A percentile compares a stretch with the other conserved stretches of the same genome.
Evolutionary conservation across 805 yeast species (phyloP).

Genomic region (Phaffomyces opuntiae): DNA sequence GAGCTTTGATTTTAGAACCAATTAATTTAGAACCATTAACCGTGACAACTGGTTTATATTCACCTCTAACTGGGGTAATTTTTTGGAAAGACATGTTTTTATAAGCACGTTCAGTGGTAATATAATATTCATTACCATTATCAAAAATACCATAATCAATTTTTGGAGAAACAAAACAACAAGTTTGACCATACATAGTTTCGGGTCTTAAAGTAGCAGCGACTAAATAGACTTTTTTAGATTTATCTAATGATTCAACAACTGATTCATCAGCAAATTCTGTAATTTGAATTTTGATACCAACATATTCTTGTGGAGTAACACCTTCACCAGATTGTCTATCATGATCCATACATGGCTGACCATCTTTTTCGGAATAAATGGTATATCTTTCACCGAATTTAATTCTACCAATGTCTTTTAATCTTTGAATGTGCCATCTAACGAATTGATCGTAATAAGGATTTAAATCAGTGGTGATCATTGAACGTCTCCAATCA

Average conservation of each 20-base stretch:
- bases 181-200: slow-evolving; percentile 98
- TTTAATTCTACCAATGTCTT: slow-evolving; percentile 83
- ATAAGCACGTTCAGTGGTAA: slow-evolving; percentile 92
- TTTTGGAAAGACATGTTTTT: slow-evolving; percentile 96
- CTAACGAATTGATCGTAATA: slow-evolving; percentile 91
- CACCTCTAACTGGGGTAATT: slow-evolving; percentile 83
- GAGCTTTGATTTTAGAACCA: slow-evolving; percentile 85
- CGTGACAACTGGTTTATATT: slow-evolving; percentile 48
- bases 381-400: slow-evolving; percentile 98
- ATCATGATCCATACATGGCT: slow-evolving; percentile 99
- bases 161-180: slow-evolving; percentile 96
- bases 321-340: slow-evolving; percentile 97
- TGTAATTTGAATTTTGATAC: slow-evolving; percentile 76
- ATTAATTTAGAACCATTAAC: slow-evolving; percentile 69
- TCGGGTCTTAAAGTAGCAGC: slow-evolving; percentile 99
- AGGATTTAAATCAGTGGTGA: slow-evolving; percentile 92
- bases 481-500: slow-evolving; percentile 96
- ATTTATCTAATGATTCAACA: slow-evolving; percentile 30
- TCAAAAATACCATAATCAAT: slow-evolving; percentile 87
- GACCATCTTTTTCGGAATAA: slow-evolving; percentile 96
- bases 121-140: slow-evolving; percentile 68
- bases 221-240: slow-evolving; percentile 70
- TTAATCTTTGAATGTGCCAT: slow-evolving; percentile 93
- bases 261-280: slow-evolving; percentile 43
- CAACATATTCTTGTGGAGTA: slow-evolving; percentile 92